Conservation (phyloP, 129 eudicot species). For the Flaveria bidentis region DNA sequence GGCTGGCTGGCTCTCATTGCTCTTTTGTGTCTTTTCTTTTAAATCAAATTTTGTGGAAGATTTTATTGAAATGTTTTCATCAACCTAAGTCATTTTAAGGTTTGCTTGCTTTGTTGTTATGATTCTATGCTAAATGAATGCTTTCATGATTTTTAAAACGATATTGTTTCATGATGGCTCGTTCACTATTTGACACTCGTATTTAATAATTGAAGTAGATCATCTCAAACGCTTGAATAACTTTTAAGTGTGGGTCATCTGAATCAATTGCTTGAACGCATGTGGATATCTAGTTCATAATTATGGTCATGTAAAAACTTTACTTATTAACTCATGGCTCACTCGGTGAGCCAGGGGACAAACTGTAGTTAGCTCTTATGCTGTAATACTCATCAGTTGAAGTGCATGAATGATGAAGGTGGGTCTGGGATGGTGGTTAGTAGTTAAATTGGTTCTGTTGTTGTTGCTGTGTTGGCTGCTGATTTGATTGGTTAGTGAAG, state of each 20-base stretch:
- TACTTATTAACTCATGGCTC: background rate
- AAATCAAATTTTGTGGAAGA: conserved; percentile 4
- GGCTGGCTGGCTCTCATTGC: conserved; percentile 9
- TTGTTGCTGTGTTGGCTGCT: background rate
- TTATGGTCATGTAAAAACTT: background rate
- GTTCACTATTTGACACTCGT: background rate
- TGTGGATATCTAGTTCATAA: background rate
- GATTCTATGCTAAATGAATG: background rate
- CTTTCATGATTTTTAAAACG: background rate
- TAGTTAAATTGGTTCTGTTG: background rate
- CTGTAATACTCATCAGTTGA: no score
- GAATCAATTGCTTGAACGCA: no score
- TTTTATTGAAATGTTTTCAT: conserved; percentile 9
- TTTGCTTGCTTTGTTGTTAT: conserved; percentile 5
- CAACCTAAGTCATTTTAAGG: background rate
- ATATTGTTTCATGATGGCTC: background rate
- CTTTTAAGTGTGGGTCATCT: no score
- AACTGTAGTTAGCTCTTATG: background rate
- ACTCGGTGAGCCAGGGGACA: background rate
- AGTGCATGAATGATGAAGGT: background rate
- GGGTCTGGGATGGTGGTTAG: background rate
- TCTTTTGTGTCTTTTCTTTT: conserved; percentile 5
- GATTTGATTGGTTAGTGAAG: background rate
- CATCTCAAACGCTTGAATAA: no score
- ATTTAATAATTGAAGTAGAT: no score